Conservation (phyloP, 495 filamentous ascomycete genomes). For the Podospora fimiseda region DNA sequence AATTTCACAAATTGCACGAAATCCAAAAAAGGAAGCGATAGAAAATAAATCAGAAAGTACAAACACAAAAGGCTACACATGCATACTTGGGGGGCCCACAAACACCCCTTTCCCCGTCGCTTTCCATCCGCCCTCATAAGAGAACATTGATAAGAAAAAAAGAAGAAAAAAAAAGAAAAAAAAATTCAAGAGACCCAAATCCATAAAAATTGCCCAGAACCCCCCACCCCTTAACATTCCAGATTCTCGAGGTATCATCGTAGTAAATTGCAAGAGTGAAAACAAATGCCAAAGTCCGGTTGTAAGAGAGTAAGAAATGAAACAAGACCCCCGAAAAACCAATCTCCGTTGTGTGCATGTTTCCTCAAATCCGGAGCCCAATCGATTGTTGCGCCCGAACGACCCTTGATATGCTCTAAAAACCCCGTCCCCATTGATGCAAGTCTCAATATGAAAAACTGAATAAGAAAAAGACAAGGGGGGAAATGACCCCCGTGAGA, state of each 20-base stretch:
- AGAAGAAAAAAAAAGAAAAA: slow-evolving; percentile 5
- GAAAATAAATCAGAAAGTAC: background rate
- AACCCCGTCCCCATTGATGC: too few relatives aligned
- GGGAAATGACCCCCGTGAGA: slow-evolving; percentile 5
- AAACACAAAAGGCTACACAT: background rate
- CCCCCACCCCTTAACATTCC: too few relatives aligned
- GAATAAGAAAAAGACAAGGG: background rate
- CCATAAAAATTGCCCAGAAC: too few relatives aligned
- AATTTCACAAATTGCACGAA: too few relatives aligned
- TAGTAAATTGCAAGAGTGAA: background rate
- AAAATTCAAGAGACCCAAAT: slow-evolving; percentile 3
- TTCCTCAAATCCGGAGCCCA: slow-evolving; percentile 3
- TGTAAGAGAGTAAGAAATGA: background rate
- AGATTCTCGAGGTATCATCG: slow-evolving; percentile 17
- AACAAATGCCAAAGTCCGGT: background rate
- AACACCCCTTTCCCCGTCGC: background rate
- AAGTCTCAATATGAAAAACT: too few relatives aligned
- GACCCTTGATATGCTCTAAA: slow-evolving; percentile 17
- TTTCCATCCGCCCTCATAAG: background rate
- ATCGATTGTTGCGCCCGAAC: slow-evolving; percentile 6
- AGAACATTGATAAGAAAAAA: slow-evolving; percentile 2
- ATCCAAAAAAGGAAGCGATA: background rate
- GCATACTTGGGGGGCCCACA: background rate
- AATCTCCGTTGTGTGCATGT: slow-evolving; percentile 2
- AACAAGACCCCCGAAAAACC: background rate